A percentile compares a stretch with the other conserved stretches of the same genome.
Conservation (phyloP, 208 protist genomes). For the Strigomonas culicis region DNA sequence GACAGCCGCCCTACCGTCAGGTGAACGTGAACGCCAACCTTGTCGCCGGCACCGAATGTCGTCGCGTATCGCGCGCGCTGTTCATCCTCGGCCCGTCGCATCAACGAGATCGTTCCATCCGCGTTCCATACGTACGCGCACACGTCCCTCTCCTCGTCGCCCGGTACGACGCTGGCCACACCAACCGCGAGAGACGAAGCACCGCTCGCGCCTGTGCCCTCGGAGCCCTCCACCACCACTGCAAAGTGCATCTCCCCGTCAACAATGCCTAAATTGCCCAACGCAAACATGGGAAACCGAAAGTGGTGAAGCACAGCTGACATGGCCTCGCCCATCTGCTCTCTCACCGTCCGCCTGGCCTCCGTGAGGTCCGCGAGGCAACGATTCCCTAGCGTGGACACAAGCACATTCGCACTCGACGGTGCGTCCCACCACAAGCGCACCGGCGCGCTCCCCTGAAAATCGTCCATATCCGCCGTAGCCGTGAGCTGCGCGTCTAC, state of each 20-base stretch:
- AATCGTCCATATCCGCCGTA: too few relatives aligned
- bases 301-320: conserved; percentile 15
- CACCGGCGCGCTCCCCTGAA: neutral
- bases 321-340: conserved; percentile 19
- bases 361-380: conserved; percentile 43
- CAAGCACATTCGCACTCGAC: conserved; percentile 56
- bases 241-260: conserved; percentile 33
- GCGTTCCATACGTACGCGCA: too few relatives aligned
- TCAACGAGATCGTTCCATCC: too few relatives aligned
- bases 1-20: conserved; percentile 28
- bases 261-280: conserved; percentile 35
- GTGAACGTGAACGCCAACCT: conserved; percentile 50
- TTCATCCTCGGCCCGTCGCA: too few relatives aligned
- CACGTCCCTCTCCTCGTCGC: neutral
- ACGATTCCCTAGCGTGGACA: conserved; percentile 41
- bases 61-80: conserved; percentile 43
- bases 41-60: conserved; percentile 30
- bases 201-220: neutral
- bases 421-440: conserved; percentile 40
- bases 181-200: too few relatives aligned
- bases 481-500: too few relatives aligned
- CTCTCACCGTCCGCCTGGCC: conserved; percentile 26
- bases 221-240: conserved; percentile 16
- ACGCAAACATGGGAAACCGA: conserved; percentile 47
- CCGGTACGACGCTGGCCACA: neutral